Conservation (phyloP, 208 protist genomes). For the Acanthamoeba triangularis region DNA sequence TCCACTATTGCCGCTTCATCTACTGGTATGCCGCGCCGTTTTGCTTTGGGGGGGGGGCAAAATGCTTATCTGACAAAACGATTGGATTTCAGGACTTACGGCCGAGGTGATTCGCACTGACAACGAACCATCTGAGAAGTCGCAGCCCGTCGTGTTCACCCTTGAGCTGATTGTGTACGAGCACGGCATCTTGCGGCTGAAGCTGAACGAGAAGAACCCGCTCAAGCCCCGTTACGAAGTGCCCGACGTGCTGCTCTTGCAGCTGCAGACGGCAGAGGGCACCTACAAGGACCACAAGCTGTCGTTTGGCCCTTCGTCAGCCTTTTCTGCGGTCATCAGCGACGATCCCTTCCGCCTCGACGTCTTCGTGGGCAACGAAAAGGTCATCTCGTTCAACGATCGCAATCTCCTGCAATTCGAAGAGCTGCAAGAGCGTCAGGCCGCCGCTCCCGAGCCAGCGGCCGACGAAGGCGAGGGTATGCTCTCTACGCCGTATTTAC, state of each 20-base stretch:
- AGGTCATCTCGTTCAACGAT: conserved; percentile 76
- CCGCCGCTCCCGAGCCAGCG: background rate
- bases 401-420: conserved; percentile 84
- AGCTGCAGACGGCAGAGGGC: background rate
- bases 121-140: background rate
- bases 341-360: conserved; percentile 76
- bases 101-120: conserved; percentile 32
- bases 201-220: conserved; percentile 80
- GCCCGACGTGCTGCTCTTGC: conserved; percentile 79
- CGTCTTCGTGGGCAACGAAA: conserved; percentile 70
- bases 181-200: conserved; percentile 75
- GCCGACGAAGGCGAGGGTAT: background rate
- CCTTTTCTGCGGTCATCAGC: background rate
- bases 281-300: background rate
- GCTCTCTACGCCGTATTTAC: too few species aligned
- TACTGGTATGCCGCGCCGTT: background rate
- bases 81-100: background rate
- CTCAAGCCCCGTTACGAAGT: conserved; percentile 84
- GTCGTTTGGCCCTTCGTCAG: background rate
- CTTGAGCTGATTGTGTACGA: conserved; percentile 76
- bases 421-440: conserved; percentile 69
- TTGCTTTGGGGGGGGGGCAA: background rate
- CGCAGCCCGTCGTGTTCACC: background rate
- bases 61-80: background rate
- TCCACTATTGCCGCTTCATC: background rate